Base-by-base conservation (phyloP, 352 stramenopile species). In the Phytophthora agathidicida region DNA sequence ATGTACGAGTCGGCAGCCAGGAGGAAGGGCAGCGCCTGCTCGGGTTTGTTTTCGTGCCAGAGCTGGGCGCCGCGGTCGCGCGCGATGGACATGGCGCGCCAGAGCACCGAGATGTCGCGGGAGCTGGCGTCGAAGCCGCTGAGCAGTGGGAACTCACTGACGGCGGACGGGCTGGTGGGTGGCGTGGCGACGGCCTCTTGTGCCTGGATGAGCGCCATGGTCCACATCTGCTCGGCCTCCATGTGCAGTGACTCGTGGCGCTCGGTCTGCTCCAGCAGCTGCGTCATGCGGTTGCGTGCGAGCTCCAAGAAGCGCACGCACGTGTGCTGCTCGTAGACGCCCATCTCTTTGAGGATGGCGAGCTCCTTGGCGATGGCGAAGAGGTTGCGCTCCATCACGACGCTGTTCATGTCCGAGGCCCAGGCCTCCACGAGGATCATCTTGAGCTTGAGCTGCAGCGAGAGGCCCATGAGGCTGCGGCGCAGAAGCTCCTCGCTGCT, bases 11-110 rank as follows among this genome's bases (percentile, higher is more conserved):
- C 85, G 11, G 85, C 84, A 5, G 83, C 81, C 7, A 93, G 72
- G 17, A 94, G 68, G 62, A 94, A 89, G 0, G 83, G 77, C 20
- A 94, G 63, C 16, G 85, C 85, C 60, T 93, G 80, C 46, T 94
- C 85, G 10, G 75, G 82, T 58, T 92, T 91, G 77, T 91, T 91
- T 35, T 93, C 85, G 65, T 94, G 85, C 85, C 85, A 94, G 7
- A 94, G 67, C 57, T 93, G 83, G 3, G 85, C 85, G 27, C 85
- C 85, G 30, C 84, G 85, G 41, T 93, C 83, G 9, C 78, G 78
- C 8, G 85, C 83, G 46, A 94, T 78, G 27, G 77, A 77, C 82
- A 92, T 94, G 53, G 85, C 85, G 42, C 90, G 87, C 85, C 85
- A 94, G 13, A 94, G 53, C 22, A 90, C 76, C 1, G 83, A 83